Conservation (phyloP, 352 stramenopile species). For the Globisporangium acanthophoron region DNA sequence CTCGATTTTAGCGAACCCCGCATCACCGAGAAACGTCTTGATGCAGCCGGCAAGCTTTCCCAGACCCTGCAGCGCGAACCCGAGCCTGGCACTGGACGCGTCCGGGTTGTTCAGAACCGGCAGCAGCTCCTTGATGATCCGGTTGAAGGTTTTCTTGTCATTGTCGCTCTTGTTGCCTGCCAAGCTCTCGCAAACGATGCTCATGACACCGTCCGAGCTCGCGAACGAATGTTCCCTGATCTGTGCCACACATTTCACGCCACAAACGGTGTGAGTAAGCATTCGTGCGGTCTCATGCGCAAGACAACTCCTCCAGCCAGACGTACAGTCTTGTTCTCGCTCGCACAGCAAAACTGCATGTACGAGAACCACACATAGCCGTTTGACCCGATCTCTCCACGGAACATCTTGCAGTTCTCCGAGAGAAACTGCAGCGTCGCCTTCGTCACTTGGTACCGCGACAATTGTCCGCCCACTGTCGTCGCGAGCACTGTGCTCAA, state of each 20-base stretch:
- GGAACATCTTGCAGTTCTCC: constrained; percentile 34
- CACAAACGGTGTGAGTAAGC: not conserved
- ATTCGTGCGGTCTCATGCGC: not conserved
- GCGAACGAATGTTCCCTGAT: constrained; percentile 63
- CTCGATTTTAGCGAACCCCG: constrained; percentile 60
- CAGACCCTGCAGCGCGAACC: constrained; percentile 56
- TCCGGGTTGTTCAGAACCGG: constrained; percentile 47
- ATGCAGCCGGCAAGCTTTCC: constrained; percentile 40
- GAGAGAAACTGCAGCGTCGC: constrained; percentile 47
- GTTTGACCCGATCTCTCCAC: constrained; percentile 48
- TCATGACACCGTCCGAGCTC: constrained; percentile 40
- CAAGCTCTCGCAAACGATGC: constrained; percentile 34
- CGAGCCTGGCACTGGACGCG: constrained; percentile 24
- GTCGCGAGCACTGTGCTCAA: constrained; percentile 54
- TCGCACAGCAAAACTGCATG: constrained; percentile 62
- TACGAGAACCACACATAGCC: constrained; percentile 55
- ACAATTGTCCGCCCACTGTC: constrained; percentile 51
- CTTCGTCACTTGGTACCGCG: constrained; percentile 64
- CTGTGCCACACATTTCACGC: constrained; percentile 19
- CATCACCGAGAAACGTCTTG: constrained; percentile 41
- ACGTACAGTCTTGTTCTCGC: constrained; percentile 68
- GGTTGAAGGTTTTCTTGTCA: constrained; percentile 65
- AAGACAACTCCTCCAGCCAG: not conserved
- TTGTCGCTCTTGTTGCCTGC: constrained; percentile 31
- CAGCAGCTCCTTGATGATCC: constrained; percentile 68